Evolutionary conservation across 768 basidiomycete genomes (phyloP), one percentile per base, ranked within the genome.

Genomic region (Termitomyces titanicus): DNA sequence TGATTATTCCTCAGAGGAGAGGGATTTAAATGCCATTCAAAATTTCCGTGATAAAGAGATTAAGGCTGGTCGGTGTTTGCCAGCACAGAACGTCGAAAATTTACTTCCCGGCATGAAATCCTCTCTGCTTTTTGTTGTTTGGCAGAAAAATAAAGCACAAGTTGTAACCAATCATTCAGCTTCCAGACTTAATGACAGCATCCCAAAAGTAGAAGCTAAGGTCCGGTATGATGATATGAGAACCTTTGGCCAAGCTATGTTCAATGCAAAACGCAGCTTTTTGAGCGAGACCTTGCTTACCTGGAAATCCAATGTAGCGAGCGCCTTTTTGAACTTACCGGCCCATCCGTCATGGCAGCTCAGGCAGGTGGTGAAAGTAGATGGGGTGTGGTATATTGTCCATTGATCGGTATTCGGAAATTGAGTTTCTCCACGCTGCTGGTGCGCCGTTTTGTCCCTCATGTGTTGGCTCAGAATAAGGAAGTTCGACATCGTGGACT

Each of bases 291-390:
- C 64, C 0, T 17, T 67, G 9, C 46, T 64, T n/a, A 53, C 61
- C 13, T 69, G 64, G 55, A 73, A 71, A 42, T 60, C 61, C 15
- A 67, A 73, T 40, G 63, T 73, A 10, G 39, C 64, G 3, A 55
- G 60, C 3, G 72, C 72, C 1, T 74, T 70, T 51, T 65, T 66
- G 6, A 70, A 61, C 43, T 58, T 72, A 0, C 69, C 71, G 6
- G 62, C 63, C 3, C 67, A 72, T 54, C 72, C 70, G 12, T 13
- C 69, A 20, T 74, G 67, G 65, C 72, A 74, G 44, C 47, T 71
- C 1, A 56, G 58, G n/a, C 72, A 74, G 47, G 59, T 70, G 12
- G 63, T 72, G 17, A 55, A 38, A 9, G 62, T 68, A 25, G 68
- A 71, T 43, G 61, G 54, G 5, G 27, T 47, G 2, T 44, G 43